Evolutionary conservation across 495 filamentous ascomycete genomes (phyloP), one percentile per base, ranked within the genome.

Genomic region (Penicillium bovifimosum): DNA sequence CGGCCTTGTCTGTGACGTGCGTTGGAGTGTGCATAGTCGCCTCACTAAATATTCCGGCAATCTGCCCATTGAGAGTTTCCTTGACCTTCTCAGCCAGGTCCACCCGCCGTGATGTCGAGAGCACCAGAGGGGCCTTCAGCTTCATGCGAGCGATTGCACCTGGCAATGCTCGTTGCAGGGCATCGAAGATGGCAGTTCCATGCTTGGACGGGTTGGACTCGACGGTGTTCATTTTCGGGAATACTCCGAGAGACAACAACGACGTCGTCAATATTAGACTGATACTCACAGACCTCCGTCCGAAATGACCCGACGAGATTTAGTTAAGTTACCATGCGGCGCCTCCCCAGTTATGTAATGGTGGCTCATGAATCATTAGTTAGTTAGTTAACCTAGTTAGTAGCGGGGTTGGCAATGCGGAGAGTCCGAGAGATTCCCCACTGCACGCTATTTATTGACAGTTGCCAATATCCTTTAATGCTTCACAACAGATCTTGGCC

Each of bases 21-120:
- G 79, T 77, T 0, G 83, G 84, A 2, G 84, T 87, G 64, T 87
- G 82, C 83, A 86, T 87, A 7, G 82, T 82, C 1, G 82, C 84
- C 50, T 84, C 76, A 8, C 68, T 70, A 65, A 85, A 87, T 41
- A 81, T 72, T 2, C 83, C 82, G 1, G 77, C 78, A 6, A 80
- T 65, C 39, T 71, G 71, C 57, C 72, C 72, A 35, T 75, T 62
- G 26, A 84, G 73, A 0, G 83, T 69, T 14, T 55, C 46, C 50
- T 78, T 72, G 18, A 83, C 69, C 4, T 53, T 61, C 41, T 77
- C 65, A n/a, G 78, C 79, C 39, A 81, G 80, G 34, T 62, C 53
- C 33, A 74, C 58, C 58, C 85, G 83, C 47, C 78, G 72, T 0
- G 80, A 78, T 17, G 81, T 83, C 24, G 75, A 81, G 6, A 87